Evolutionary conservation across 2,329 filamentous ascomycete species (phyloP), one percentile per base, ranked within the genome.

Genomic region (Penicillium sp.): DNA sequence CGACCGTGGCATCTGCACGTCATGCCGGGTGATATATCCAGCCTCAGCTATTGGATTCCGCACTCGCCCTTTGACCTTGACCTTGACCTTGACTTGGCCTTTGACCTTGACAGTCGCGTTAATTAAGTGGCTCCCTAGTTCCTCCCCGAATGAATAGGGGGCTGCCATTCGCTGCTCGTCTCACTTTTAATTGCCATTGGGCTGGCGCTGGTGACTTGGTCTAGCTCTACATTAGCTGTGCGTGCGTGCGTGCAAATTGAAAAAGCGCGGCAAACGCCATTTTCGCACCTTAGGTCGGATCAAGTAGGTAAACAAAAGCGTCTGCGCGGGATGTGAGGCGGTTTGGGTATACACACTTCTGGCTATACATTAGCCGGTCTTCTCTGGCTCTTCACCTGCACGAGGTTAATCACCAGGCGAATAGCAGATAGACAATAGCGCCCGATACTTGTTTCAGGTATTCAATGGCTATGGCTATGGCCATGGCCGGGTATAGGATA

Each of bases 261-360:
- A 43, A 38, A 26, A 23, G 30, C 28, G 51, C 51, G 40, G 42
- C 51, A 53, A 20, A 38, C 30, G 28, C 16, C 30, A 11, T 38
- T 46, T 26, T 38, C 26, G 26, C 28, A 23, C 40, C 20, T 23
- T 2, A 43, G 23, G 40, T 43, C 40, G 23, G n/a, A 52, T 46
- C 12, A 28, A 52, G 50, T 45, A 52, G 50, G 40, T 21, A 46
- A 52, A 45, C 40, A 24, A 53, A 47, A 18, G 21, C 20, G 6
- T n/a, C 24, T 11, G 12, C 8, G 33, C 23, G 43, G 45, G 12
- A 38, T 38, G 42, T 38, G 51, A 53, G 20, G 42, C 42, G 51
- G 20, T 33, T 53, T 53, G 51, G 42, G 51, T 53, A 35, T 38
- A 38, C 51, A 53, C 42, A 53, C 51, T 26, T 47, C 51, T 5